Conservation (phyloP, 139 green algal genomes). For the Parachlorella kessleri region DNA sequence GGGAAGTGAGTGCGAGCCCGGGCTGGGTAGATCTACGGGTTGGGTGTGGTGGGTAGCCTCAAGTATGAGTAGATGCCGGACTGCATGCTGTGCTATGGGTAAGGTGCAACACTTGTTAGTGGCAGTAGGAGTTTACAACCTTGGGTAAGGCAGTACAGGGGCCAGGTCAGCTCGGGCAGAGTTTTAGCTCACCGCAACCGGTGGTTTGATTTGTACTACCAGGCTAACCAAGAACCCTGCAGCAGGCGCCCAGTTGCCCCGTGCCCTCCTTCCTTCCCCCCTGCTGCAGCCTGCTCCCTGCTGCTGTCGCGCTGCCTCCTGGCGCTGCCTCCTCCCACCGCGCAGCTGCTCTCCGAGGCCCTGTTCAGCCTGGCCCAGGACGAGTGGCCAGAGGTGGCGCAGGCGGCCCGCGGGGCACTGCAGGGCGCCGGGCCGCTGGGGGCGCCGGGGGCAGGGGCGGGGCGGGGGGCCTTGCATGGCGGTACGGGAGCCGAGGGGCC, state of each 20-base stretch:
- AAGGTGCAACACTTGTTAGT: too few species aligned
- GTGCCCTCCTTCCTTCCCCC: background rate
- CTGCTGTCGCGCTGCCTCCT: slow-evolving; percentile 46
- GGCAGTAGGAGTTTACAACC: too few species aligned
- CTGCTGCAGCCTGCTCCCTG: slow-evolving; percentile 30
- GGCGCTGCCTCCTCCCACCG: slow-evolving; percentile 29
- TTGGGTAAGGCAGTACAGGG: too few species aligned
- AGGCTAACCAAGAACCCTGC: too few species aligned
- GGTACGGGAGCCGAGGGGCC: too few species aligned
- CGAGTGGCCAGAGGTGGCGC: slow-evolving; percentile 60
- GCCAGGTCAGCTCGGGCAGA: too few species aligned
- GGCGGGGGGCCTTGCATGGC: background rate
- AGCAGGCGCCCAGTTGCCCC: too few species aligned
- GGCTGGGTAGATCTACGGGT: background rate
- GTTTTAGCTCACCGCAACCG: too few species aligned
- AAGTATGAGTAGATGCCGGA: too few species aligned
- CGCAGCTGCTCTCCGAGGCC: slow-evolving; percentile 52
- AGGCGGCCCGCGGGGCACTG: background rate
- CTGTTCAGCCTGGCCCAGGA: slow-evolving; percentile 69
- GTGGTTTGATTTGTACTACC: too few species aligned
- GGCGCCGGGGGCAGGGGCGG: background rate
- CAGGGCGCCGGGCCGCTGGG: background rate
- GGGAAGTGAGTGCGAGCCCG: slow-evolving; percentile 9
- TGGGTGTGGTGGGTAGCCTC: background rate
- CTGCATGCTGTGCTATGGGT: too few species aligned